A percentile compares a stretch with the other conserved stretches of the same genome.
phyloP scores from a whole-genome alignment of 2,329 filamentous ascomycete genomes.

The Leptoxyphium fumago region DNA sequence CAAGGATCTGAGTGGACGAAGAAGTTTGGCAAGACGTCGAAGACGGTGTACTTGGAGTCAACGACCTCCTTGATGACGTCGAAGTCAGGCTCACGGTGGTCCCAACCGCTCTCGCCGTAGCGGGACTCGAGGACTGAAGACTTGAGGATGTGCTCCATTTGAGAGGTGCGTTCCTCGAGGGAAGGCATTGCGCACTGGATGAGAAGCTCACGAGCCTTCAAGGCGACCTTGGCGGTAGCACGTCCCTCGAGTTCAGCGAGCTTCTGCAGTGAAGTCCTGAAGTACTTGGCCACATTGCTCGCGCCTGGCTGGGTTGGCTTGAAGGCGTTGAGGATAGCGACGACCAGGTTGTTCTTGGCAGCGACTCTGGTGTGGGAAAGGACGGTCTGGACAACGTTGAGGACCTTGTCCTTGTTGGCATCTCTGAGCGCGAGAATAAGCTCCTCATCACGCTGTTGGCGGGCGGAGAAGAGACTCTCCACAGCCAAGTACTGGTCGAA shows the following conservation, averaged over 20 bases:
- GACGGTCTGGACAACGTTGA: constrained; percentile 72
- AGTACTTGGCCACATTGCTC: constrained; percentile 75
- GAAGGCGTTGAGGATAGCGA: constrained; percentile 88
- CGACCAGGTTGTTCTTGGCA: constrained; percentile 83
- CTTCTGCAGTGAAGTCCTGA: constrained; percentile 68
- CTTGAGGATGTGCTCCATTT: constrained; percentile 97
- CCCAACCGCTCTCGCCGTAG: constrained; percentile 93
- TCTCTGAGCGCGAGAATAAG: constrained; percentile 88
- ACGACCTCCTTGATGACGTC: constrained; percentile 94
- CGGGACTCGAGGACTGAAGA: constrained; percentile 93
- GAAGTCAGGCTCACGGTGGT: constrained; percentile 81
- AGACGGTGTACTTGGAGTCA: constrained; percentile 96
- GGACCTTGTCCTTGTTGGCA: constrained; percentile 85
- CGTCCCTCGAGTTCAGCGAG: constrained; percentile 81
- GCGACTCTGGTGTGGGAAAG: constrained; percentile 86
- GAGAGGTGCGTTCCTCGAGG: constrained; percentile 79
- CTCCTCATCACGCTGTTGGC: constrained; percentile 77
- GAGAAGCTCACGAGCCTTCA: constrained; percentile 93
- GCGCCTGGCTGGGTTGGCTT: constrained; percentile 84
- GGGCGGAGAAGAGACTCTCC: constrained; percentile 75
- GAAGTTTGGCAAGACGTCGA: constrained; percentile 89
- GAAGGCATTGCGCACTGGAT: constrained; percentile 96
- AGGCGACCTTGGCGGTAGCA: constrained; percentile 81
- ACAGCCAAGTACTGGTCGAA: constrained; percentile 69
- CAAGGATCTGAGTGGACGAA: constrained; percentile 88